Evolutionary conservation across 2,329 filamentous ascomycete species (phyloP).

Genomic region (Lasiodiplodia citricola): DNA sequence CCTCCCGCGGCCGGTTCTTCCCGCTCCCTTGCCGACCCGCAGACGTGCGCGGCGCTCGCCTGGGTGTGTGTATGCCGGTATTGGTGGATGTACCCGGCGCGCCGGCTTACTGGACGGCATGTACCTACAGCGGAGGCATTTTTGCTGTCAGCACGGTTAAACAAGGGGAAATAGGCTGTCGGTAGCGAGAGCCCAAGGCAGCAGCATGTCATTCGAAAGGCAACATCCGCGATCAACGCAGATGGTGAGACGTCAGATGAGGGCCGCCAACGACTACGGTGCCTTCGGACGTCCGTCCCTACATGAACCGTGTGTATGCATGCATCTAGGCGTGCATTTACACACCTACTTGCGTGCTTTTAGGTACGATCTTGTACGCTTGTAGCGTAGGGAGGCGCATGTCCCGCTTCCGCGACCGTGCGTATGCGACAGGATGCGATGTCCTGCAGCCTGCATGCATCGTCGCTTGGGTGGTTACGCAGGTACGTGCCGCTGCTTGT

Average conservation of each 20-base stretch:
- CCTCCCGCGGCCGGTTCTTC: conserved; percentile 9
- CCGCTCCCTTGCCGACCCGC: neutral
- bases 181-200: neutral
- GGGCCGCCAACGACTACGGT: neutral
- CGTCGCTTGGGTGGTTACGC: neutral
- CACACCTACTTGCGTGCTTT: too few relatives aligned
- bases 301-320: neutral
- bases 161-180: neutral
- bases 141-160: neutral
- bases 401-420: neutral
- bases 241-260: neutral
- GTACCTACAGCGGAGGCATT: neutral
- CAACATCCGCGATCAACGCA: neutral
- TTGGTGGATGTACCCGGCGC: neutral
- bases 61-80: neutral
- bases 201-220: too few relatives aligned
- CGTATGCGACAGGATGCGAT: neutral
- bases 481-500: neutral
- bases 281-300: neutral
- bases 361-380: neutral
- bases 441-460: neutral
- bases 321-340: neutral
- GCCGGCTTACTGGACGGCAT: neutral
- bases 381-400: neutral
- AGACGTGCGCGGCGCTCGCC: neutral